Base-by-base conservation (phyloP, 2,329 filamentous ascomycete genomes). In the Claviceps quebecensis region DNA sequence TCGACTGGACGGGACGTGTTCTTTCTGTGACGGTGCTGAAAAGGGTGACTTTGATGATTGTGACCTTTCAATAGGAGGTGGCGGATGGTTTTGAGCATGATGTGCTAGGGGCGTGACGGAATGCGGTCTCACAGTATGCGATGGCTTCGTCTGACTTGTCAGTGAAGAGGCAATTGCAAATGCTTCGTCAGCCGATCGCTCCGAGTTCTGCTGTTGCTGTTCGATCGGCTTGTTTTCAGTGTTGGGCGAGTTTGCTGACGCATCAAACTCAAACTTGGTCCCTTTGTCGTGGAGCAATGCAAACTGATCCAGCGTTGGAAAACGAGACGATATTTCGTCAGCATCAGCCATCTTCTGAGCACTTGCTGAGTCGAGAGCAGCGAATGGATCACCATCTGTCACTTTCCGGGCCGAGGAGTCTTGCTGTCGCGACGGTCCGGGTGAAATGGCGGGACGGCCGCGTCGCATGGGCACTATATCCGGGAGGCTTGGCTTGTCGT, bases 381-480 rank as follows among this genome's bases (percentile, higher is more conserved):
- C 88, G 64, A 97, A 98, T 0, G 93, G 93, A 65, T 98, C 93
- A 46, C 78, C 81, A 26, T 76, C 75, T 1, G 81, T 77, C 43
- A 83, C 81, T 56, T 83, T 78, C 57, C 81, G 77, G 0, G 87
- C 29, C 4, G 55, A 84, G 5, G 86, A 59, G 71, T 84, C 50
- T 77, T 78, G 69, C 60, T 54, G 71, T 59, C 59, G 73, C 26
- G 59, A 73, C 26, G 59, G 57, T 26, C 64, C 60, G 19, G 70
- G 69, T 8, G 68, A 65, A 16, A 70, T 61, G 5, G 65, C 66
- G 23, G 73, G 68, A 17, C 89, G 86, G 4, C 93, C 93, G 69
- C 93, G 79, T 54, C 93, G 80, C 93, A 97, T 97, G 0, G 91
- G 93, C 39, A 86, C 83, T 55, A 98, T 88, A 23, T 96, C 88